Evolutionary conservation across 2,329 filamentous ascomycete species (phyloP), one percentile per base, ranked within the genome.

Genomic region (Trichoderma pleuroti): DNA sequence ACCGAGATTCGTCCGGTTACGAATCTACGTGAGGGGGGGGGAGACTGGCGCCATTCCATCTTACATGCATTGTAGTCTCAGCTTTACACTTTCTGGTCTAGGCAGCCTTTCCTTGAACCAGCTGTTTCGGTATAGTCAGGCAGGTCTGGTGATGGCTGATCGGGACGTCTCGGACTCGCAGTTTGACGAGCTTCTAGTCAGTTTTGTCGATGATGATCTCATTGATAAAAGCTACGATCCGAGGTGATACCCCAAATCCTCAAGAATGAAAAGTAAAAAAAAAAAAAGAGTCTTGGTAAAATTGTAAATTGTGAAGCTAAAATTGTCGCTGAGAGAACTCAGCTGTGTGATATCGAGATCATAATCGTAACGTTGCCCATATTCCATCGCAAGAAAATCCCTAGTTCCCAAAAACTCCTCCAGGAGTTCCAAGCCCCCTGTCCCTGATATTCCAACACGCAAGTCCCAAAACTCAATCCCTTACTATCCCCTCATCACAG

Each of bases 371-470:
- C 28, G 54, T 59, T 46, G 54, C 36, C 64, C 64, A 67, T 59
- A n/a, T 67, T 67, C 59, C 57, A 42, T 63, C 59, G 36, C 59
- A 63, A 68, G 24, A 61, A 21, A 54, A 39, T 11, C 52, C 30
- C 66, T 28, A 21, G 8, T 62, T n/a, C 56, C 56, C n/a, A 54
- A 67, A 67, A 69, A 69, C 67, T 69, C 67, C 59, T 56, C 67
- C 59, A 57, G 59, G 59, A 30, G 12, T 69, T 62, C 56, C 56
- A 18, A 56, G 57, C 4, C 59, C 67, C 34, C 42, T 63, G 42
- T 63, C 59, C 67, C 54, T 63, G 54, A 1, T 28, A 16, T 36
- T 21, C 56, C 46, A 54, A 30, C 14, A 11, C 49, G 34, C 57
- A 63, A 42, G 34, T 42, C 36, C 14, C 42, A 39, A 68, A 68